Evolutionary conservation across 768 basidiomycete genomes (phyloP), one percentile per base, ranked within the genome.

Genomic region (Mycena olivaceomarginata): DNA sequence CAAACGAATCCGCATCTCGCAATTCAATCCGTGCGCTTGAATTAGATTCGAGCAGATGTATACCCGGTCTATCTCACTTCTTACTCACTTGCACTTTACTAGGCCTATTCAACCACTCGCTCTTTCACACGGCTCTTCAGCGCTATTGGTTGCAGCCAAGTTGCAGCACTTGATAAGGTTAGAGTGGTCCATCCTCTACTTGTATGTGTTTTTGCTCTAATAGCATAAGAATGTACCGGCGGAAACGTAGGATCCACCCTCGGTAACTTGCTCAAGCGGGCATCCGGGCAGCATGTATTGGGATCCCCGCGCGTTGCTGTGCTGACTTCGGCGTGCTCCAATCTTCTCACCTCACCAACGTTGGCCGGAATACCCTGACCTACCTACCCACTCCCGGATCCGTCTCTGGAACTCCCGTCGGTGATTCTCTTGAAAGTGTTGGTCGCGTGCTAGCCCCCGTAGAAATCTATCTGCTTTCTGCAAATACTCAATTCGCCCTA

Each of bases 11-110:
- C 51, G 51, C 7, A 53, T 53, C 7, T n/a, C 51, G 31, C 31
- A 53, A 53, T 53, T 53, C 51, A 60, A 15, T 22, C 12, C 40
- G 18, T 51, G 25, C 13, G 43, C 73, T n/a, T 74, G 65, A 75
- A 75, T 75, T 72, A 72, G 63, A 76, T 67, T 70, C 7, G 8
- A 53, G 18, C 22, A 53, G 75, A 70, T 67, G 75, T 39, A 57
- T 72, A 72, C 39, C 40, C 59, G 31, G 62, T 67, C 64, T 67
- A 67, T 66, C 65, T 66, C 22, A 66, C 31, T 22, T 66, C 16
- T 40, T 18, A 51, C 48, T 56, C 45, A 67, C 66, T n/a, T 45
- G 31, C 22, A 48, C 46, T n/a, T 59, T 67, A 67, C 10, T 67
- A 67, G 46, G 10, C 41, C 41, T 25, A 45, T 60, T 46, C 48